Evolutionary conservation across 257 asterid species (phyloP), one percentile per base, ranked within the genome.

Genomic region (Sherardia arvensis): DNA sequence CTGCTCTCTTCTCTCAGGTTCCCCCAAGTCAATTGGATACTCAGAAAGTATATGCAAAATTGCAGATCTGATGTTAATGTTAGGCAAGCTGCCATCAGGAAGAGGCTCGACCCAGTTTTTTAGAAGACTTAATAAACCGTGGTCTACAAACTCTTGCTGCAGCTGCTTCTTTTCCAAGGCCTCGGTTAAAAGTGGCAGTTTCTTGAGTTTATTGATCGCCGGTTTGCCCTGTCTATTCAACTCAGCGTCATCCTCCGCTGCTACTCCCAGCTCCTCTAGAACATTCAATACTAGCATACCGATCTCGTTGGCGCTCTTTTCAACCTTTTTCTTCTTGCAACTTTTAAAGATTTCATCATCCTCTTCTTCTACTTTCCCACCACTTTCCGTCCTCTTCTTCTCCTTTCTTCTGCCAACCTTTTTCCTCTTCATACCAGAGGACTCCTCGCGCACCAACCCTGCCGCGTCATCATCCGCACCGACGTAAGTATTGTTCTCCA

Each of bases 31-130:
- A 82, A 92, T 85, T 23, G 99, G 99, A 69, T 79, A 82, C 99
- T 92, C 99, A 53, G 87, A 81, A 66, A 89, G 84, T 64, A 93
- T 87, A 77, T 75, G 80, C 40, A 93, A 64, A 76, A 93, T 83
- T 60, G 97, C 96, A 34, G 96, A 91, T 30, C 99, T 91, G 36
- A 92, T 77, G 59, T 92, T 92, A 34, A 87, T 89, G 74, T 89
- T 92, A 14, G 99, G 99, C 53, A 91, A 79, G 83, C 98, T 88
- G 69, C 97, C 97, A 77, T 91, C 98, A 28, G 98, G 98, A 53
- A 91, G 85, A 43, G 98, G 98, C 73, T 91, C 98, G 47, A 91
- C 97, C 97, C 98, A 91, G 73, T 74, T 83, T 81, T 78, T 85
- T 73, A 91, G 62, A 53, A 91, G 89, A 33, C 83, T 83, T 69